Evolutionary conservation across 805 yeast species (phyloP).

Genomic region (Metschnikowia peoriensis): DNA sequence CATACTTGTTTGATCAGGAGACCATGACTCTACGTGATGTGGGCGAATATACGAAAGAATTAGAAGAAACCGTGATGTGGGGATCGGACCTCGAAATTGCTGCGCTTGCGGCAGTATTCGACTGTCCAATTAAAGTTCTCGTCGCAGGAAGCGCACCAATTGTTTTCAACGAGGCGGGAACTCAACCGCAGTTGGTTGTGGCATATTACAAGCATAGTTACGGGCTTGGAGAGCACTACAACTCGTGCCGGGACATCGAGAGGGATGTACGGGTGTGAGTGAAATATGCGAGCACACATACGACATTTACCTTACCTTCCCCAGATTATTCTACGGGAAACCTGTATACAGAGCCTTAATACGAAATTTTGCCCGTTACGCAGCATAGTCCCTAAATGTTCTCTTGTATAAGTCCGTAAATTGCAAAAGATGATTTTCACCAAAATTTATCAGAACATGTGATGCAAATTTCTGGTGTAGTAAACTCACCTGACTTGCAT

Average conservation of each 20-base stretch:
- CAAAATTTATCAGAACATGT: no score
- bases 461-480: not conserved
- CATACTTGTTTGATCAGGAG: constrained; percentile 79
- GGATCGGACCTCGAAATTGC: constrained; percentile 92
- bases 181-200: constrained; percentile 55
- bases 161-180: constrained; percentile 57
- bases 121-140: constrained; percentile 72
- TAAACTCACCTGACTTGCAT: not conserved
- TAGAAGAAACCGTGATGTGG: constrained; percentile 86
- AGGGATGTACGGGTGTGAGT: constrained; percentile 5
- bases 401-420: not conserved
- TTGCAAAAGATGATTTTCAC: no score
- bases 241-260: constrained; percentile 46
- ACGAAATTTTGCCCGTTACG: not conserved
- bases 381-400: not conserved
- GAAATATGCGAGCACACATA: not conserved
- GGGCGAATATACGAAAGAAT: constrained; percentile 62
- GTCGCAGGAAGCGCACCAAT: constrained; percentile 75
- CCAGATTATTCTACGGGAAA: not conserved
- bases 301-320: not conserved
- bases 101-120: constrained; percentile 71
- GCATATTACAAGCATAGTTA: constrained; percentile 83
- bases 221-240: constrained; percentile 95
- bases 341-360: not conserved
- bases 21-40: constrained; percentile 64